phyloP scores from a whole-genome alignment of 2,329 filamentous ascomycete species.

The Ustulina deusta region DNA sequence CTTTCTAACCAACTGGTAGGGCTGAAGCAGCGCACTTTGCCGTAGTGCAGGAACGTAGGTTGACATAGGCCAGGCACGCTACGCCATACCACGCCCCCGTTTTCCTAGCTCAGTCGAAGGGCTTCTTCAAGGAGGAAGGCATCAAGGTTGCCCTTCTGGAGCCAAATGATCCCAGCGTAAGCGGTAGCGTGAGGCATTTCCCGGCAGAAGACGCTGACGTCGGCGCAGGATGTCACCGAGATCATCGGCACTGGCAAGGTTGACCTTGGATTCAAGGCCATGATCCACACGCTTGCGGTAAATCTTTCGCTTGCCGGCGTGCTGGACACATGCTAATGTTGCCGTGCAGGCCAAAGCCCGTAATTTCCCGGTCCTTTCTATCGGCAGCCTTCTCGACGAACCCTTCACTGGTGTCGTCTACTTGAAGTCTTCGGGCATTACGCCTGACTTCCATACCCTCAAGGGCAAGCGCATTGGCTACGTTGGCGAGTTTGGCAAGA shows the following conservation, averaged over 20 bases:
- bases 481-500: conserved; percentile 85
- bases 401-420: conserved; percentile 85
- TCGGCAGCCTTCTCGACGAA: conserved; percentile 81
- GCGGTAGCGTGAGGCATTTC: conserved; percentile 35
- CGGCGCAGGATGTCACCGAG: conserved; percentile 76
- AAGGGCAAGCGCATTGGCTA: conserved; percentile 84
- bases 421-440: conserved; percentile 79
- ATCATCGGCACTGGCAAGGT: conserved; percentile 82
- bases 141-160: conserved; percentile 83
- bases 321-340: conserved; percentile 1
- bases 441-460: conserved; percentile 78
- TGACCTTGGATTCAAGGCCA: conserved; percentile 84
- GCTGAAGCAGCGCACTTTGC: conserved; percentile 35
- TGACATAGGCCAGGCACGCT: conserved; percentile 71
- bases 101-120: conserved; percentile 81
- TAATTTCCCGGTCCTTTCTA: conserved; percentile 77
- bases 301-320: conserved; percentile 40
- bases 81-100: conserved; percentile 84
- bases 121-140: conserved; percentile 79
- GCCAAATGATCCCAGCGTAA: conserved; percentile 79
- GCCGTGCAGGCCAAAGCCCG: conserved; percentile 74
- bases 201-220: conserved; percentile 33
- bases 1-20: conserved; percentile 85
- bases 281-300: conserved; percentile 84
- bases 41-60: conserved; percentile 24